A percentile compares a stretch with the other conserved stretches of the same genome.
Evolutionary conservation across 371 early-diverging fungal species (phyloP).

Genomic region (Apophysomyces elegans): DNA sequence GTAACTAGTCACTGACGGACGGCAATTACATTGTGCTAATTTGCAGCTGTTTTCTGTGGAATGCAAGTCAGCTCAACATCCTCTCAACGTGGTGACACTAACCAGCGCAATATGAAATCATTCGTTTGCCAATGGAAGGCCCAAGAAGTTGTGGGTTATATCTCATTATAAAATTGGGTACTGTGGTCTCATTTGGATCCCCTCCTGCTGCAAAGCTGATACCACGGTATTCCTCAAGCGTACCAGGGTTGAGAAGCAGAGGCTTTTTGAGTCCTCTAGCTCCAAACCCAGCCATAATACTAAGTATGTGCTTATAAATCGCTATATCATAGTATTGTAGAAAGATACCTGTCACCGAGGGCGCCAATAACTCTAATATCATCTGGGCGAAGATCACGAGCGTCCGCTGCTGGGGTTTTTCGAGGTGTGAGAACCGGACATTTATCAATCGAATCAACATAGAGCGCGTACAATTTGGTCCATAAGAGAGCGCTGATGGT

Average conservation of each 20-base stretch:
- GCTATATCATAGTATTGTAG: neutral
- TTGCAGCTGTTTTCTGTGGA: slow-evolving; percentile 14
- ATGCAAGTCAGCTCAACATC: slow-evolving; percentile 15
- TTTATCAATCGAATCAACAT: neutral
- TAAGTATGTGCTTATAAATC: slow-evolving; percentile 1
- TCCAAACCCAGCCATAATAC: slow-evolving; percentile 39
- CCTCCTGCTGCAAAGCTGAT: slow-evolving; percentile 38
- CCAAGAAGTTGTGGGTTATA: slow-evolving; percentile 29
- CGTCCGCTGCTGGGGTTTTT: slow-evolving; percentile 11
- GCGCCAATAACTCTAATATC: slow-evolving; percentile 26
- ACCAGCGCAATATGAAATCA: slow-evolving; percentile 30
- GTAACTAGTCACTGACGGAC: neutral
- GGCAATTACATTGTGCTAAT: neutral
- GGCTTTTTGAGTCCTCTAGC: slow-evolving; percentile 27
- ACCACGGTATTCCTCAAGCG: slow-evolving; percentile 39
- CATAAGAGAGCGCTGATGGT: neutral
- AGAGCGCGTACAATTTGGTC: neutral
- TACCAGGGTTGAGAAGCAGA: slow-evolving; percentile 12
- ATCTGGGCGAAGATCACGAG: slow-evolving; percentile 23
- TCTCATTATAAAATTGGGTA: slow-evolving; percentile 36
- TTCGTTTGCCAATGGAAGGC: slow-evolving; percentile 29
- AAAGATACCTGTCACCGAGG: slow-evolving; percentile 39
- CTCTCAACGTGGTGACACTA: neutral
- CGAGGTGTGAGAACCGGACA: slow-evolving; percentile 11
- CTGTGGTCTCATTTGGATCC: slow-evolving; percentile 30